Percentiles rank a stretch among this genome's conserved stretches.
Conservation (phyloP, 495 filamentous ascomycete species). For the Penicillium pulvis region DNA sequence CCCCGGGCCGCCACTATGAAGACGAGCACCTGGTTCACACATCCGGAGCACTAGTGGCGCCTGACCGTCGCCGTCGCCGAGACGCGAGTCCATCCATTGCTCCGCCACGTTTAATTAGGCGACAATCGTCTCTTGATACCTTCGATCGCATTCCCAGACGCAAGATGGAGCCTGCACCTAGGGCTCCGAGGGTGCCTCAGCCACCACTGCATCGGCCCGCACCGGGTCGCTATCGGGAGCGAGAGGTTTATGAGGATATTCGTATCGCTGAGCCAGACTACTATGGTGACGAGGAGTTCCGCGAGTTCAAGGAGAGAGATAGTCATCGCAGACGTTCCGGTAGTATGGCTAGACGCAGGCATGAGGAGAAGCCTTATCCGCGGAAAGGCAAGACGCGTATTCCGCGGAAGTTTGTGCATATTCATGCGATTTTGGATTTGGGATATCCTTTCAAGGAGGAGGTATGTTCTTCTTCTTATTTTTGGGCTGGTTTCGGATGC, state of each 20-base stretch:
- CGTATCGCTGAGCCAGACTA: conserved; percentile 65
- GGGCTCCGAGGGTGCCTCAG: conserved; percentile 25
- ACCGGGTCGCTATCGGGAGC: conserved; percentile 48
- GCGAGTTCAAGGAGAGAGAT: conserved; percentile 58
- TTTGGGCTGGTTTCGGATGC: background rate
- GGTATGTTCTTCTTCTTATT: conserved; percentile 42
- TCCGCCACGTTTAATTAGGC: conserved; percentile 60
- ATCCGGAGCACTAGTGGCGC: conserved; percentile 41
- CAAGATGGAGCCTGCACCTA: conserved; percentile 51
- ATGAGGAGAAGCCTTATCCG: conserved; percentile 59
- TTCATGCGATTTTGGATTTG: conserved; percentile 75
- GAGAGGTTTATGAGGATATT: conserved; percentile 64
- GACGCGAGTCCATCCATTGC: conserved; percentile 43
- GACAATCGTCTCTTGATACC: conserved; percentile 71
- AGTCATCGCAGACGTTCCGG: conserved; percentile 46
- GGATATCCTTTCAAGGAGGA: conserved; percentile 88
- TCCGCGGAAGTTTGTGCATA: conserved; percentile 72
- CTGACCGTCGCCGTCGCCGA: conserved; percentile 42
- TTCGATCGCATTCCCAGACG: conserved; percentile 68
- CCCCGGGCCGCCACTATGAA: conserved; percentile 48
- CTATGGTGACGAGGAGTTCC: conserved; percentile 69
- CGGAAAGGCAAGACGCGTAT: conserved; percentile 89
- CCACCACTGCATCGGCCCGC: conserved; percentile 37
- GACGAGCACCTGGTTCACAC: conserved; percentile 52
- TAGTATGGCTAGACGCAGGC: conserved; percentile 39